Evolutionary conservation across 2,329 filamentous ascomycete genomes (phyloP).

Genomic region (Pochonia chlamydosporia): DNA sequence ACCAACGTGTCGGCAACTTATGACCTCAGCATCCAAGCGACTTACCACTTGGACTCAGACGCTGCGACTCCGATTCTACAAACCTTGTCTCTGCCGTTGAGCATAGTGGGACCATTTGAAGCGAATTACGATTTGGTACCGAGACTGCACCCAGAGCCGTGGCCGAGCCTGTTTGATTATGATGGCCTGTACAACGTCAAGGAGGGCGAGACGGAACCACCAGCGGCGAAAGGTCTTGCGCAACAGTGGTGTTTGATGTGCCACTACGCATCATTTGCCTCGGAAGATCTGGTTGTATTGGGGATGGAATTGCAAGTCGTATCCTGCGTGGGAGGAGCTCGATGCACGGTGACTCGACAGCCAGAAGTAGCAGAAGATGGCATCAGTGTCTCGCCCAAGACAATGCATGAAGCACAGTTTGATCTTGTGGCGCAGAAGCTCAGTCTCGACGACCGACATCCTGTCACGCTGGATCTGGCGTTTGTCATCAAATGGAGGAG

Average conservation of each 20-base stretch:
- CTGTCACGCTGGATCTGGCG: conserved; percentile 67
- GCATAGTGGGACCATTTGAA: conserved; percentile 79
- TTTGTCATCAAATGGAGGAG: conserved; percentile 76
- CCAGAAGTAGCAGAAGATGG: conserved; percentile 31
- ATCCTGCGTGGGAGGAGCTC: conserved; percentile 54
- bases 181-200: conserved; percentile 36
- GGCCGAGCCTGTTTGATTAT: conserved; percentile 80
- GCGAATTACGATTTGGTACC: conserved; percentile 85
- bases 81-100: conserved; percentile 60
- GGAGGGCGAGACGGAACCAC: conserved; percentile 17
- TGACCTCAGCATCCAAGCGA: conserved; percentile 65
- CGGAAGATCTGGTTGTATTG: conserved; percentile 59
- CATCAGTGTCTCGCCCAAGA: conserved; percentile 54
- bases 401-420: conserved; percentile 67
- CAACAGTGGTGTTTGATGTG: conserved; percentile 80
- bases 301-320: conserved; percentile 59
- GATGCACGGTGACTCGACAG: conserved; percentile 43
- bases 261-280: conserved; percentile 69
- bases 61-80: conserved; percentile 76
- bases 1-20: conserved; percentile 48
- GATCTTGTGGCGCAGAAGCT: conserved; percentile 68
- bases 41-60: conserved; percentile 77
- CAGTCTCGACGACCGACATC: conserved; percentile 74
- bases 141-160: conserved; percentile 67
- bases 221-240: conserved; percentile 52